Evolutionary conservation across 352 stramenopile genomes (phyloP).

Genomic region (Phytophthora brassicae): DNA sequence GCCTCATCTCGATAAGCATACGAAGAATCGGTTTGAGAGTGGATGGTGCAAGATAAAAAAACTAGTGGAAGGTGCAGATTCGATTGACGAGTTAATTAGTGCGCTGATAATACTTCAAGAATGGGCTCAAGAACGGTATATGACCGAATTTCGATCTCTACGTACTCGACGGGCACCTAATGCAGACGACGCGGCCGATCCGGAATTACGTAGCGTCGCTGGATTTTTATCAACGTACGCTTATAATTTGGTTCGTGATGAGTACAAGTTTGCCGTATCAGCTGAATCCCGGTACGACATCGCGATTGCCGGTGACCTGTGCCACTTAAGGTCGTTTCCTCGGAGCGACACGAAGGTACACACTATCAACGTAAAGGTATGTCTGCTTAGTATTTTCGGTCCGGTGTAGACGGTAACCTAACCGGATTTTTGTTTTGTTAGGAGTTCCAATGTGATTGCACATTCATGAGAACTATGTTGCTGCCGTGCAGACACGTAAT

Average conservation of each 20-base stretch:
- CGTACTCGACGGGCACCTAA: neutral
- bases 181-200: neutral
- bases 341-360: too few relatives aligned
- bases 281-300: neutral
- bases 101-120: constrained; percentile 16
- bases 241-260: neutral
- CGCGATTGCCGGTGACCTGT: neutral
- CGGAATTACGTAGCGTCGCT: constrained; percentile 8
- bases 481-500: constrained; percentile 12
- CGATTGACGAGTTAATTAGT: constrained; percentile 8
- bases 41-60: constrained; percentile 11
- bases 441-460: constrained; percentile 9
- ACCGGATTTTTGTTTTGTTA: neutral
- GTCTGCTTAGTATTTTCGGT: too few relatives aligned
- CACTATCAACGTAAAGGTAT: too few relatives aligned
- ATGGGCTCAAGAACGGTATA: constrained; percentile 4
- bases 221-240: constrained; percentile 1
- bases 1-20: constrained; percentile 4
- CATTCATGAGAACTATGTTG: constrained; percentile 10
- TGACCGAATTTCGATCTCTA: constrained; percentile 10
- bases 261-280: constrained; percentile 22
- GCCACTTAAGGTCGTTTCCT: neutral
- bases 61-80: neutral
- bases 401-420: too few relatives aligned
- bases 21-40: constrained; percentile 9